Base-by-base conservation (phyloP, 768 basidiomycete species). In the Tylopilus sp. region DNA sequence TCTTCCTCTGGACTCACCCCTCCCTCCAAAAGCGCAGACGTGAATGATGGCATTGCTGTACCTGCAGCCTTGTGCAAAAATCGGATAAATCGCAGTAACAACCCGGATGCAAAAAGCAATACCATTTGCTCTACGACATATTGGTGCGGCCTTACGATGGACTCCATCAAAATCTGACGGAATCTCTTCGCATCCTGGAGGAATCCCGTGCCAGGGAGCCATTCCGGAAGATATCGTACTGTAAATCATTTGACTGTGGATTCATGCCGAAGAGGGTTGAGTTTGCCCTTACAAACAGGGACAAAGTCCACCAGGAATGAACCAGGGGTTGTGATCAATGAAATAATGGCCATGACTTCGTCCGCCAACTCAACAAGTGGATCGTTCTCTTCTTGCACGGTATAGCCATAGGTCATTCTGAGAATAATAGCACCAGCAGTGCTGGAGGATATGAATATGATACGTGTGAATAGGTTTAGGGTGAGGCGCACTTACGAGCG, bases 81-180 rank as follows among this genome's bases (percentile, higher is more conserved):
- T 60, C 31, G 54, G 44, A 45, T 37, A 6, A 8, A 36, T 10
- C 10, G 7, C 6, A 13, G n/a, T 21, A 10, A 24, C 4, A 6
- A 22, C 3, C 7, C 4, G 17, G 19, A 0, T n/a, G n/a, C n/a
- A n/a, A n/a, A n/a, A n/a, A 0, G 13, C 17, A 56, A 6, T 52
- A 82, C 82, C 65, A 83, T 76, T 54, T 79, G 75, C 19, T 77
- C 59, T 34, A 74, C 71, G 6, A 76, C 76, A 45, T 70, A 77
- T 8, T 69, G 60, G 41, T 71, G 80, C 0, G 84, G 82, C 8
- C 63, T 65, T 21, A 75, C 70, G 5, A 77, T 65, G 66, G 79
- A 74, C 10, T 71, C 65, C 3, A 64, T 58, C 2, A 77, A 67
- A 2, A 72, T 3, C 4, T 26, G 26, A 6, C 40, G 41, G 58